Evolutionary conservation across 176 grass and related monocot species (phyloP).

Genomic region (Sorghum bicolor): Sorghum_bicolor_NCBIv3 NC_012872.2:65651501-65652000

Average conservation of each 20-base stretch:
- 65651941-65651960: background rate
- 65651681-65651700: background rate
- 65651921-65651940: background rate
- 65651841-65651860: background rate
- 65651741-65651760: background rate
- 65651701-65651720: background rate
- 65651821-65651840: background rate
- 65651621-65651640: slow-evolving; percentile 17
- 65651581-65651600: background rate
- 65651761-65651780: background rate
- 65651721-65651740: background rate
- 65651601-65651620: background rate
- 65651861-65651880: background rate
- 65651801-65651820: slow-evolving; percentile 3
- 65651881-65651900: background rate
- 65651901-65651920: background rate
- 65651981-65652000: background rate
- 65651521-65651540: background rate
- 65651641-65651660: slow-evolving; percentile 15
- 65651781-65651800: background rate
- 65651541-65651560: slow-evolving; percentile 10
- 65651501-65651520: slow-evolving; percentile 15
- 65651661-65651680: background rate
- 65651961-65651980: background rate
- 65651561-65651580: background rate